These are phyloP conservation scores for Yueomyces sp. DNA, from an alignment of 805 yeast species.

Conservation along the genomic window DNA sequence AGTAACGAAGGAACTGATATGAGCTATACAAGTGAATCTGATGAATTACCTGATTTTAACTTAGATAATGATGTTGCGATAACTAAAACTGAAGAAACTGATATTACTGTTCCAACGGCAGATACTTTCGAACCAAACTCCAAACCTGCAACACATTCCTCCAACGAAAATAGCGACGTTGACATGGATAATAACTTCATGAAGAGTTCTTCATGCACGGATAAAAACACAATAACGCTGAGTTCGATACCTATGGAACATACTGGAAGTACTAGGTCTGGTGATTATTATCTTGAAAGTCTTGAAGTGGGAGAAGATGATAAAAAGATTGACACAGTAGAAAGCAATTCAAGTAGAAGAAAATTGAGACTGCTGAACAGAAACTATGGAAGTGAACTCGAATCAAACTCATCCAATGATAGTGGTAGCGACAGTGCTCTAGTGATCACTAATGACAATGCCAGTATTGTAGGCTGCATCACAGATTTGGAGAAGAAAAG, in stretches of 20 bases:
- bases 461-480: not conserved
- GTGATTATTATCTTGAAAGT: slow-evolving; percentile 11
- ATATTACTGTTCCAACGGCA: slow-evolving; percentile 2
- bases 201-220: not conserved
- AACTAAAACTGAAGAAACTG: slow-evolving; percentile 1
- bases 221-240: no score
- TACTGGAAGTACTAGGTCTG: not conserved
- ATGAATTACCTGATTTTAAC: not conserved
- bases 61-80: slow-evolving; percentile 2
- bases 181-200: not conserved
- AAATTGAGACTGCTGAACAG: slow-evolving; percentile 19
- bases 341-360: slow-evolving; percentile 12
- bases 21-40: not conserved
- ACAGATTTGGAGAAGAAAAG: not conserved
- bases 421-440: not conserved
- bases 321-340: slow-evolving; percentile 2
- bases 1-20: not conserved
- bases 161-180: not conserved
- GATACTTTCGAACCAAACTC: not conserved
- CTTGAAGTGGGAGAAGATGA: slow-evolving; percentile 14
- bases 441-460: not conserved
- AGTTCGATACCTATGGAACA: no score
- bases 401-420: not conserved
- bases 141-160: not conserved
- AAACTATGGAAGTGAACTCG: slow-evolving; percentile 4